Conservation (phyloP, 305 asterid genomes). For the Fraxinus sp. region DNA sequence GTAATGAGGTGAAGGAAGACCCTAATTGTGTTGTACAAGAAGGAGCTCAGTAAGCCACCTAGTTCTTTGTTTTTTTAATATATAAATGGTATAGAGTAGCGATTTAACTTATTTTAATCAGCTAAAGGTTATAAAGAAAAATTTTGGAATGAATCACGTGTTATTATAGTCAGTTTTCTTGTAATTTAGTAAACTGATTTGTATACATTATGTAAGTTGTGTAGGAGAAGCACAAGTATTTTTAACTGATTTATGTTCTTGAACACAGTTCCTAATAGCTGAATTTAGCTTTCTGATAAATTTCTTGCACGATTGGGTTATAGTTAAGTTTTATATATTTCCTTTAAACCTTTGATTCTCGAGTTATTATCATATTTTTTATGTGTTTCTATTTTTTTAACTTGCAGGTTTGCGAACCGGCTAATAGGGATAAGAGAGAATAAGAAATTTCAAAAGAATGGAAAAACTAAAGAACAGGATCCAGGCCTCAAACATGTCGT, state of each 20-base stretch:
- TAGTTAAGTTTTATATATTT: neutral
- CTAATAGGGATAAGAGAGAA: slow-evolving; percentile 91
- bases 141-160: neutral
- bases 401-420: slow-evolving; percentile 84
- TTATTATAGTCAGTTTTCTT: neutral
- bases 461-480: slow-evolving; percentile 44
- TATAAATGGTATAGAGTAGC: neutral
- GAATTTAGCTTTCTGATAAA: neutral
- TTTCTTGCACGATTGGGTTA: neutral
- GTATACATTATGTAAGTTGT: neutral
- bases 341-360: neutral
- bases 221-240: neutral
- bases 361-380: neutral
- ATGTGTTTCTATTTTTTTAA: neutral
- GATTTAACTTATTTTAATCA: slow-evolving; percentile 2
- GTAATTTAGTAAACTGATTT: neutral
- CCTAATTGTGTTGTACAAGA: slow-evolving; percentile 74
- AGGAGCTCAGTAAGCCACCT: slow-evolving; percentile 89
- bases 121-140: neutral
- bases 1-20: slow-evolving; percentile 59
- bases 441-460: slow-evolving; percentile 67
- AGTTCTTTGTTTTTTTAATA: neutral
- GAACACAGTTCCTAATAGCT: neutral
- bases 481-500: slow-evolving; percentile 79
- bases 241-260: neutral